These are phyloP conservation scores for Podila minutissima DNA, from an alignment of 192 early-diverging fungal species.

Conservation along the genomic window DNA sequence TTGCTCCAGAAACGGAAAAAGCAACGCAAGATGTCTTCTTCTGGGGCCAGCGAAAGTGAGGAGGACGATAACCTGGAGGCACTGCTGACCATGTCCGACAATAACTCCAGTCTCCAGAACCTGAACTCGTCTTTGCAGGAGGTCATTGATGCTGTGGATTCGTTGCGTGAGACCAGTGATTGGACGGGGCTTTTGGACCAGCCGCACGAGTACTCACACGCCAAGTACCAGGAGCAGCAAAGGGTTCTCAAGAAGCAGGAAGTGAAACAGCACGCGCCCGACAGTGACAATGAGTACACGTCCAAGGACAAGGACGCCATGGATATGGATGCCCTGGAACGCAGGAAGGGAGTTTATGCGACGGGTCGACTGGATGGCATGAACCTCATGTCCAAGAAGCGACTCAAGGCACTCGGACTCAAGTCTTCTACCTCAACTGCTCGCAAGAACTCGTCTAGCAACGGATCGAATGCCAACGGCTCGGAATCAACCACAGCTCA, in stretches of 20 bases:
- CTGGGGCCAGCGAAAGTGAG: not conserved
- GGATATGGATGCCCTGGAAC: constrained; percentile 21
- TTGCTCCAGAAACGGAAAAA: constrained; percentile 47
- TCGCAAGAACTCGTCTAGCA: not conserved
- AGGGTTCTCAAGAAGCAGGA: not conserved
- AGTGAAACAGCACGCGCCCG: constrained; percentile 9
- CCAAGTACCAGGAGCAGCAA: not conserved
- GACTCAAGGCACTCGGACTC: constrained; percentile 10
- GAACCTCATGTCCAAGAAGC: constrained; percentile 36
- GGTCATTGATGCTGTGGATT: constrained; percentile 42
- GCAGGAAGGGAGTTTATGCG: constrained; percentile 30
- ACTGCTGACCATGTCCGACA: constrained; percentile 32
- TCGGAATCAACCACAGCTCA: not conserved
- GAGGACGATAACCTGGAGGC: constrained; percentile 42
- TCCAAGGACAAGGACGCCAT: constrained; percentile 42
- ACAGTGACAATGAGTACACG: constrained; percentile 48
- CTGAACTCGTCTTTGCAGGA: constrained; percentile 45
- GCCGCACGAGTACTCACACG: not conserved
- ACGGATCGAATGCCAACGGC: not conserved
- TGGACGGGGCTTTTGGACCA: constrained; percentile 28
- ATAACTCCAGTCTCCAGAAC: constrained; percentile 45
- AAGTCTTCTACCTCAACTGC: constrained; percentile 1
- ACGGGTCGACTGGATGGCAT: constrained; percentile 36
- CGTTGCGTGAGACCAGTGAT: constrained; percentile 16
- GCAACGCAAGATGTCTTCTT: constrained; percentile 9